These are phyloP conservation scores for Cardamine resedifolia DNA, from an alignment of 345 rosid genomes.

Conservation along the genomic window DNA sequence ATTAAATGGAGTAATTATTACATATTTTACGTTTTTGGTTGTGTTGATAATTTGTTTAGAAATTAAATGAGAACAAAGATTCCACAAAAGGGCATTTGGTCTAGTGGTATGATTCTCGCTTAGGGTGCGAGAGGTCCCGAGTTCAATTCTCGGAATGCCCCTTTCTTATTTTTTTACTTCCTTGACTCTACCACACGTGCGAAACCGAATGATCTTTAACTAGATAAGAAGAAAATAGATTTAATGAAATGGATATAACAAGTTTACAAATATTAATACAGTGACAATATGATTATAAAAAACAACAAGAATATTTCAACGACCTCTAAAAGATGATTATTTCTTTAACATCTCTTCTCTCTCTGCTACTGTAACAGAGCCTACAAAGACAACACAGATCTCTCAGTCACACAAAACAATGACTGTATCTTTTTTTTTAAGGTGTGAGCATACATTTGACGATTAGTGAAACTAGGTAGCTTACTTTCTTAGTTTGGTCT, in stretches of 20 bases:
- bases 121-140: slow-evolving; percentile 83
- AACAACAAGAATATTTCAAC: background rate
- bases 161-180: too few species aligned
- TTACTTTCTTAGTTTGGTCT: slow-evolving; percentile 55
- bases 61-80: background rate
- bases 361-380: slow-evolving; percentile 35
- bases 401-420: background rate
- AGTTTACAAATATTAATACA: background rate
- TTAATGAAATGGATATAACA: background rate
- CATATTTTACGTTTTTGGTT: background rate
- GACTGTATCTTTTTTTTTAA: background rate
- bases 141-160: slow-evolving; percentile 74
- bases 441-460: background rate
- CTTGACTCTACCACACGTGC: too few species aligned
- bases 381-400: slow-evolving; percentile 21
- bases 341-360: slow-evolving; percentile 2
- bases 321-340: background rate
- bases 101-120: slow-evolving; percentile 51
- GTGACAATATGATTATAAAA: background rate
- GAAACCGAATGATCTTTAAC: too few species aligned
- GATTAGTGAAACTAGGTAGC: background rate
- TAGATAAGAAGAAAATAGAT: background rate
- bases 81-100: slow-evolving; percentile 47
- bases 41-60: background rate
- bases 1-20: slow-evolving; percentile 15